A percentile compares a stretch with the other conserved stretches of the same genome.
Evolutionary conservation across 352 stramenopile genomes (phyloP).

Genomic region (Discostella stelligera): DNA sequence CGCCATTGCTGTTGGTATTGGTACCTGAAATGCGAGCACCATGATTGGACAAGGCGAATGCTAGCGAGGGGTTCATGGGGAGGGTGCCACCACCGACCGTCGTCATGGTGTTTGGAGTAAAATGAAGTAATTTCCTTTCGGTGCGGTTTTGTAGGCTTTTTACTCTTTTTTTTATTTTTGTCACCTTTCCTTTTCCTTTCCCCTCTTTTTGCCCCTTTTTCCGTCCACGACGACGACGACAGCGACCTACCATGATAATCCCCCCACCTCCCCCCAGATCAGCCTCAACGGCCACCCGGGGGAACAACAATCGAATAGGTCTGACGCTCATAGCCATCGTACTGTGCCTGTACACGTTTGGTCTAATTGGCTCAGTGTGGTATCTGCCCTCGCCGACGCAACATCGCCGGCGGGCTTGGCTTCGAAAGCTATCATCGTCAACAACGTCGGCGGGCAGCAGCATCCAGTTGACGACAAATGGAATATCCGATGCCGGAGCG

Average conservation of each 20-base stretch:
- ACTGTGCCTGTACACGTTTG: conserved; percentile 61
- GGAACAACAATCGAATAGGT: conserved; percentile 50
- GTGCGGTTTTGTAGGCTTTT: neutral
- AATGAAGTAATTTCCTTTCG: neutral
- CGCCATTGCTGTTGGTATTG: neutral
- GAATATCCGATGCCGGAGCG: conserved; percentile 20
- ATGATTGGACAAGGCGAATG: conserved; percentile 20
- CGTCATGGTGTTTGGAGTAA: neutral
- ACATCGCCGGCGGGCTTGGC: conserved; percentile 28
- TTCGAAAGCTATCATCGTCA: conserved; percentile 20
- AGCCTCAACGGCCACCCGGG: neutral
- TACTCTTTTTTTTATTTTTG: no score
- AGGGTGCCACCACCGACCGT: neutral
- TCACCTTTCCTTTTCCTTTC: neutral
- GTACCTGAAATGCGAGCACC: neutral
- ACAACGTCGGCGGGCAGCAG: conserved; percentile 18
- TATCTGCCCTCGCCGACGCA: conserved; percentile 45
- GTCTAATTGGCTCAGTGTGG: conserved; percentile 49
- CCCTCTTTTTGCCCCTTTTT: neutral
- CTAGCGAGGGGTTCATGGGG: conserved; percentile 21
- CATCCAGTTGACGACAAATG: conserved; percentile 51
- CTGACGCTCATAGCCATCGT: conserved; percentile 52
- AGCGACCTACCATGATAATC: neutral
- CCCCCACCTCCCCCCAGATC: conserved; percentile 6
- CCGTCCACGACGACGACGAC: neutral